Conservation (phyloP, 2,329 filamentous ascomycete genomes). For the Penicillium sp. region DNA sequence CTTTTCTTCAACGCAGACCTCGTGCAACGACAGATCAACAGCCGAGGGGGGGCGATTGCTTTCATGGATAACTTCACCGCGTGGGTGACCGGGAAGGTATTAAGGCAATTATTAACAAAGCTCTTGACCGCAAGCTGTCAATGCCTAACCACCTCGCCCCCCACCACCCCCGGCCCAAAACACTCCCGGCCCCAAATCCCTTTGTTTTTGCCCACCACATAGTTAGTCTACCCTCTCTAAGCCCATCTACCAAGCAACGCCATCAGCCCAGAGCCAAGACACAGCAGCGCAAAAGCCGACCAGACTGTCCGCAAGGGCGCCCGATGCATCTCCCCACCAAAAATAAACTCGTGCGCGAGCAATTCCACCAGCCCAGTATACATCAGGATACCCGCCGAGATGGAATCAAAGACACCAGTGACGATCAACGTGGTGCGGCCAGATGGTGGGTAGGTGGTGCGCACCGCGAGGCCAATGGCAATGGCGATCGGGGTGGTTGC, state of each 20-base stretch:
- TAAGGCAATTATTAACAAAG: too few relatives aligned
- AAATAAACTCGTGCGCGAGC: slow-evolving; percentile 97
- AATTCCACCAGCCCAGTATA: slow-evolving; percentile 93
- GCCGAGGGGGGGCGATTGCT: slow-evolving; percentile 27
- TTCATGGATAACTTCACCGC: slow-evolving; percentile 16
- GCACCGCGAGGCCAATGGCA: slow-evolving; percentile 79
- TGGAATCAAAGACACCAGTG: slow-evolving; percentile 87
- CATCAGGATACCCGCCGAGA: slow-evolving; percentile 86
- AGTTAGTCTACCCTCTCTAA: slow-evolving; percentile 41
- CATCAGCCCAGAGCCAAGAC: slow-evolving; percentile 76
- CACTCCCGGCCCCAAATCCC: too few relatives aligned
- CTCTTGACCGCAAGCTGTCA: too few relatives aligned
- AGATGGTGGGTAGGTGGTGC: slow-evolving; percentile 65
- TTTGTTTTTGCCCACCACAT: too few relatives aligned
- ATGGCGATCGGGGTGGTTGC: slow-evolving; percentile 85
- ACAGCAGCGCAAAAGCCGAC: slow-evolving; percentile 72
- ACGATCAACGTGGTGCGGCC: slow-evolving; percentile 70
- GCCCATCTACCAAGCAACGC: slow-evolving; percentile 86
- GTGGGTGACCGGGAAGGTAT: too few relatives aligned
- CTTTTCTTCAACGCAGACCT: slow-evolving; percentile 47
- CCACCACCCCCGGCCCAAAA: too few relatives aligned
- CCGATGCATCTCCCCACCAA: slow-evolving; percentile 80
- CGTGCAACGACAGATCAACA: slow-evolving; percentile 37
- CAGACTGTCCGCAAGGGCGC: slow-evolving; percentile 66
- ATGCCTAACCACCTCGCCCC: too few relatives aligned